These are phyloP conservation scores for Leptographium procerum DNA, from an alignment of 2,329 filamentous ascomycete species.

Conservation along the genomic window DNA sequence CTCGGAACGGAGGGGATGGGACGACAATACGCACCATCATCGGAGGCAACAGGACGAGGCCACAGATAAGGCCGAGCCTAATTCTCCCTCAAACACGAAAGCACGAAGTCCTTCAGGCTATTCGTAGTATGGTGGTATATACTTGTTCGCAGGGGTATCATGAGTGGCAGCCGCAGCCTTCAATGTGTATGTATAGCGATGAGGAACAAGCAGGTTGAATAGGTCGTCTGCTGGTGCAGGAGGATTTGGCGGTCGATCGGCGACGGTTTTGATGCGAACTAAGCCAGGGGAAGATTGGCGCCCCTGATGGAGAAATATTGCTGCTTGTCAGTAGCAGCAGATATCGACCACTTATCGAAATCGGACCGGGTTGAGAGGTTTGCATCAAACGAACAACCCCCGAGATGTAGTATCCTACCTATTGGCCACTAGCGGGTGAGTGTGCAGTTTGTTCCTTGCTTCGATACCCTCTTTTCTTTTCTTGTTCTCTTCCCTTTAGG, in stretches of 20 bases:
- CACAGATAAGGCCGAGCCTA: conserved; percentile 9
- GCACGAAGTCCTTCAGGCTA: not conserved
- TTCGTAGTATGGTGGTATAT: not conserved
- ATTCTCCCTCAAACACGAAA: conserved; percentile 5
- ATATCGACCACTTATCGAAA: not conserved
- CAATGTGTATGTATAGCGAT: not conserved
- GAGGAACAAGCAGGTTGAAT: not conserved
- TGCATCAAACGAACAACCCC: not conserved
- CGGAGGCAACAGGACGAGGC: conserved; percentile 8
- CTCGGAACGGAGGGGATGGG: not conserved
- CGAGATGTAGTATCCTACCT: not conserved
- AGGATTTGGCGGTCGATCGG: not conserved
- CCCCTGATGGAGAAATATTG: not conserved
- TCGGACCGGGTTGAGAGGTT: not conserved
- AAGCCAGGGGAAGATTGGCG: not conserved
- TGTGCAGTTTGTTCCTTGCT: not conserved
- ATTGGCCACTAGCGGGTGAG: not conserved
- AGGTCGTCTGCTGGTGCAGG: not conserved
- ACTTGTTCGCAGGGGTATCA: not conserved
- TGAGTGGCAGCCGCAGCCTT: not conserved
- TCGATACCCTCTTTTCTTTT: not conserved
- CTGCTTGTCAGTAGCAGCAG: not conserved
- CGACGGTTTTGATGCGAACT: not conserved
- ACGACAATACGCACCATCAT: conserved; percentile 13
- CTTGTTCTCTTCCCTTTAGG: not conserved